Evolutionary conservation across 768 basidiomycete species (phyloP).

Genomic region (button mushroom (Agaricus bisporus)): DNA sequence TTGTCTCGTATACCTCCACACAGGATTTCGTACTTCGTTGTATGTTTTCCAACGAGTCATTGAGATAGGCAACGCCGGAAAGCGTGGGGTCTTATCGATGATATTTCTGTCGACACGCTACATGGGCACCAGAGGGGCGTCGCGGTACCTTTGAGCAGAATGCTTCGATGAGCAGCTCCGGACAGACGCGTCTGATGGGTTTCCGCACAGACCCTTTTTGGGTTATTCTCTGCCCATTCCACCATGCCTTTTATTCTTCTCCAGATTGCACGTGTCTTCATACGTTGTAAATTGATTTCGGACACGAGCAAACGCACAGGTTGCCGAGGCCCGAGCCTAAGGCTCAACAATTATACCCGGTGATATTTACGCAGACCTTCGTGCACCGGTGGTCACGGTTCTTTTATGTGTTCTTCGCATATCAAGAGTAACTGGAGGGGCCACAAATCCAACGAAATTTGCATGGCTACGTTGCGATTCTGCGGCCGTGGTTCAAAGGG

Average conservation of each 20-base stretch:
- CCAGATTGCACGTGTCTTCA: neutral
- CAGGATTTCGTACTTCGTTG: neutral
- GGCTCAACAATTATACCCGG: neutral
- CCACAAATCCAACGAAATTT: slow-evolving; percentile 7
- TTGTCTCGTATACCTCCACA: neutral
- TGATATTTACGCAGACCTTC: slow-evolving; percentile 6
- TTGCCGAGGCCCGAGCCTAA: slow-evolving; percentile 3
- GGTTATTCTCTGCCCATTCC: slow-evolving; percentile 1
- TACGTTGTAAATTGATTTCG: slow-evolving; percentile 1
- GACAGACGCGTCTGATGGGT: neutral
- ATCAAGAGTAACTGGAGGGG: neutral
- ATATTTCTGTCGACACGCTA: neutral
- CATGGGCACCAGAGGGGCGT: slow-evolving; percentile 2
- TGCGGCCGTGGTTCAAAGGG: neutral
- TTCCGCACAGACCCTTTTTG: neutral
- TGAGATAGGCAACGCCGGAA: slow-evolving; percentile 4
- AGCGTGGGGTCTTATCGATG: slow-evolving; percentile 6
- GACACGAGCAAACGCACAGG: neutral
- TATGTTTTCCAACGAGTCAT: slow-evolving; percentile 3
- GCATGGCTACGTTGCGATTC: slow-evolving; percentile 8
- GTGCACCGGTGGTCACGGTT: slow-evolving; percentile 5
- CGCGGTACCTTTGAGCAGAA: neutral
- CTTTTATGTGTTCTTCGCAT: neutral
- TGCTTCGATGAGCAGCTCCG: neutral
- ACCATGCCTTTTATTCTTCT: slow-evolving; percentile 2